These are phyloP conservation scores for Macrophomina pseudophaseolina DNA, from an alignment of 2,329 filamentous ascomycete species.

Conservation along the genomic window DNA sequence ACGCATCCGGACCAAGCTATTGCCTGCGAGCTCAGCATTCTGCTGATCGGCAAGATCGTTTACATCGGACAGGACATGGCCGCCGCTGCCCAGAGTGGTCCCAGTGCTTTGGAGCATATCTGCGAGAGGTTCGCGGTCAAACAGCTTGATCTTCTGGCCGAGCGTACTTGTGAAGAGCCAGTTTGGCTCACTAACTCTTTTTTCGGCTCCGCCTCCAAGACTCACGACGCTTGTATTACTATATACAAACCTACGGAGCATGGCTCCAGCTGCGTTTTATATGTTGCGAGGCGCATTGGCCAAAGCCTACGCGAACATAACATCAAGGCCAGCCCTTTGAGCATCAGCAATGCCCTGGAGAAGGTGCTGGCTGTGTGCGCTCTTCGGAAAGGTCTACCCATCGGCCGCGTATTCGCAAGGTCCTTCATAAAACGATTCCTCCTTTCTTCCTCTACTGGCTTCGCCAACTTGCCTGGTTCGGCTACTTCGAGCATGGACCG, in stretches of 20 bases:
- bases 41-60: background rate
- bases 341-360: background rate
- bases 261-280: background rate
- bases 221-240: background rate
- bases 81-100: background rate
- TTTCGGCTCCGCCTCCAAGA: background rate
- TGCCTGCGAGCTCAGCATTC: background rate
- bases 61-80: background rate
- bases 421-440: background rate
- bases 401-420: background rate
- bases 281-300: background rate
- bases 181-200: background rate
- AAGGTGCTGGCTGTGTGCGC: slow-evolving; percentile 4
- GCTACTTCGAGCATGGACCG: background rate
- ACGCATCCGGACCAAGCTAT: background rate
- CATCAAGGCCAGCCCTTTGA: background rate
- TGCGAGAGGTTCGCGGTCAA: background rate
- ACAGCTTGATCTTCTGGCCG: background rate
- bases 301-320: background rate
- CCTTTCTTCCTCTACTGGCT: background rate
- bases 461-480: too few species aligned
- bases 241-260: background rate
- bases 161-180: background rate
- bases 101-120: background rate
- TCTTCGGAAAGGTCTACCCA: background rate